Base-by-base conservation (phyloP, 805 yeast genomes). In the Sugiyamaella lignohabitans region DNA sequence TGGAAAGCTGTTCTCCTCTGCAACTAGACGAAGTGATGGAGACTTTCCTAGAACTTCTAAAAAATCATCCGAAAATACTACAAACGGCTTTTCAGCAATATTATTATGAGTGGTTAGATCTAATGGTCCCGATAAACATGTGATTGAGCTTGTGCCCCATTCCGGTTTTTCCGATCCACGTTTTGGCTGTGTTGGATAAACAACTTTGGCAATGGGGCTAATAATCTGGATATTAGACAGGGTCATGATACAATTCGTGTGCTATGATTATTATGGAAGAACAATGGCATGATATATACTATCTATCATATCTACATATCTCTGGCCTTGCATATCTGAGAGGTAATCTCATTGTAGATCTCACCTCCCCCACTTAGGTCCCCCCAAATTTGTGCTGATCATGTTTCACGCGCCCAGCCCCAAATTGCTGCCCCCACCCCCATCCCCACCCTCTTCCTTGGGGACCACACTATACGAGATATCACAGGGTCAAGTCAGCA, bases 11-110 rank as follows among this genome's bases (percentile, higher is more conserved):
- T 40, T 34, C 18, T 54, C 51, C 29, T 54, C 50, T 5, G 59
- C 56, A 8, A 51, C 53, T 10, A 56, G 40, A 35, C 48, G 48
- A 22, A 57, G 34, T 5, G 38, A 29, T 2, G 58, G 57, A 8
- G 22, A 8, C 5, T 34, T 38, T 2, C 60, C 60, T 10, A 56
- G 38, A 1, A 56, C 47, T 8, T 37, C 22, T 18, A 48, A 37
- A 37, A 56, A 56, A 34, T 53, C 59, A 2, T 34, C 18, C 24
- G 45, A 40, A 37, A 34, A 55, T 10, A 51, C 56, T 4, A 47
- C 59, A 39, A 55, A 55, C 3, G 23, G 61, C 30, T 34, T 38
- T 10, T 21, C 32, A 6, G 39, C 32, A 16, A 42, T n/a, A 8
- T 42, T 42, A 27, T 27, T 14, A 8, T 27, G 8, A 14, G 32